Conservation (phyloP, 1,139 yeast species). For the Debaryomyces singareniensis region DNA sequence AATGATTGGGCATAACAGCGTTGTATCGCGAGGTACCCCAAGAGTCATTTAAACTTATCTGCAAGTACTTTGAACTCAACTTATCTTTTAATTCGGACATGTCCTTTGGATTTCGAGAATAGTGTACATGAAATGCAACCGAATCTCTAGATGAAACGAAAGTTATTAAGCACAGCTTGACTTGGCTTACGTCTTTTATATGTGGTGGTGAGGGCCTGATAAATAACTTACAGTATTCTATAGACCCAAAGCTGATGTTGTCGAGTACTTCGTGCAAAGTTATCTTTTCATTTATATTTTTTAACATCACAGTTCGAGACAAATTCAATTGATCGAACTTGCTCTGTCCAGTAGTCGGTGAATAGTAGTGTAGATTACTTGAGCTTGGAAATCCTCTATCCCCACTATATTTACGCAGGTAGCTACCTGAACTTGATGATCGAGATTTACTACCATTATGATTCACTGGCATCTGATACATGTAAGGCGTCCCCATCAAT, state of each 20-base stretch:
- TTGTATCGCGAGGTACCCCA: constrained; percentile 5
- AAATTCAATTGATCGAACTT: constrained; percentile 28
- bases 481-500: constrained; percentile 61
- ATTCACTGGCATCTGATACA: constrained; percentile 16
- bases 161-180: constrained; percentile 33
- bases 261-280: constrained; percentile 26
- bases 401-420: constrained; percentile 7
- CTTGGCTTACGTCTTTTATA: constrained; percentile 14
- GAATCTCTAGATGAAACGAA: constrained; percentile 33
- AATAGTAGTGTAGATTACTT: constrained; percentile 13
- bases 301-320: constrained; percentile 34
- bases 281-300: constrained; percentile 22
- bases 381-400: constrained; percentile 2
- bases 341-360: constrained; percentile 14
- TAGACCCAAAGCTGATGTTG: constrained; percentile 37
- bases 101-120: constrained; percentile 21
- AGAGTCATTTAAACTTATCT: constrained; percentile 25
- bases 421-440: constrained; percentile 1
- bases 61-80: constrained; percentile 26
- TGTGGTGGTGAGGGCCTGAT: constrained; percentile 24
- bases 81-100: constrained; percentile 19
- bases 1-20: constrained; percentile 3
- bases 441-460: constrained; percentile 1
- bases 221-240: constrained; percentile 35
- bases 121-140: constrained; percentile 28